A percentile compares a stretch with the other conserved stretches of the same genome.
phyloP scores from a whole-genome alignment of 1,139 yeast species.

The Magnusiomyces paraingens region DNA sequence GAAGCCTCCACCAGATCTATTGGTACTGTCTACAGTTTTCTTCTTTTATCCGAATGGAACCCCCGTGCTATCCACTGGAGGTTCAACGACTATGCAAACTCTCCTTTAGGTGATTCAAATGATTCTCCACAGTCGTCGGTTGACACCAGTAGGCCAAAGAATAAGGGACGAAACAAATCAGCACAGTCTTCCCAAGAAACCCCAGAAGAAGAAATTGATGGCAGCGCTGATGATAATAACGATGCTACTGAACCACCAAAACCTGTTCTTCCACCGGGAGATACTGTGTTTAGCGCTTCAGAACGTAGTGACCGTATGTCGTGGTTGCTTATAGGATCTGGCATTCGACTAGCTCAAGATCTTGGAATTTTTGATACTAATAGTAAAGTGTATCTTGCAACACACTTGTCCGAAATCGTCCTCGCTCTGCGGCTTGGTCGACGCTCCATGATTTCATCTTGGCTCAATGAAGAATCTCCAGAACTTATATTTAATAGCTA shows the following conservation, averaged over 20 bases:
- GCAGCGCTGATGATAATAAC: background rate
- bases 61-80: conserved; percentile 91
- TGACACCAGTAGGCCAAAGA: conserved; percentile 8
- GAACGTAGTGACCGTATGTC: conserved; percentile 85
- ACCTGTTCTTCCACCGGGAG: conserved; percentile 27
- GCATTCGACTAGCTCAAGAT: conserved; percentile 81
- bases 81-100: conserved; percentile 80
- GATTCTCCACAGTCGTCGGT: background rate
- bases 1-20: conserved; percentile 84
- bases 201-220: background rate
- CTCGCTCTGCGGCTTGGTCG: conserved; percentile 36
- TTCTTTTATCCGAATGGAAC: conserved; percentile 91
- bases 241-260: conserved; percentile 8
- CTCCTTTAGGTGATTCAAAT: conserved; percentile 33
- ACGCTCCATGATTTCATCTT: conserved; percentile 31
- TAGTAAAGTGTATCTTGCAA: conserved; percentile 69
- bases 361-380: conserved; percentile 73
- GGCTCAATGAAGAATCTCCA: conserved; percentile 29
- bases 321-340: conserved; percentile 88
- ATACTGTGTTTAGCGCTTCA: conserved; percentile 79
- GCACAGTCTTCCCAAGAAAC: conserved; percentile 8
- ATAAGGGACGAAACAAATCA: conserved; percentile 15
- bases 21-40: conserved; percentile 79
- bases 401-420: conserved; percentile 72
- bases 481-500: conserved; percentile 46